These are phyloP conservation scores for Neonectria faginata DNA, from an alignment of 2,329 filamentous ascomycete species.

Conservation along the genomic window DNA sequence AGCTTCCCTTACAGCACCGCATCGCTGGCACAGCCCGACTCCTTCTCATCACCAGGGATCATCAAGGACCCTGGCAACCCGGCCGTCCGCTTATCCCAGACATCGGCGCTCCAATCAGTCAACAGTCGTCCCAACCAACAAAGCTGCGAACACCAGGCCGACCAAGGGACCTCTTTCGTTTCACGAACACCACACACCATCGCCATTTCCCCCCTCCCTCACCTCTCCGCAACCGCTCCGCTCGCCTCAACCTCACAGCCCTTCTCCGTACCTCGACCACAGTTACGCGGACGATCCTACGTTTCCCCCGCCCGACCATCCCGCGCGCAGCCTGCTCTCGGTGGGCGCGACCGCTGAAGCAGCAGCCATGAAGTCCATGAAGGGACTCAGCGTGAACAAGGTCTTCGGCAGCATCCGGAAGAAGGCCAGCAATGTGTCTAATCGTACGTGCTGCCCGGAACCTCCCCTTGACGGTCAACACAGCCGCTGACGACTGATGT, in stretches of 20 bases:
- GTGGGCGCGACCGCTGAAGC: conserved; percentile 40
- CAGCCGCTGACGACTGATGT: conserved; percentile 13
- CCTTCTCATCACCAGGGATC: conserved; percentile 32
- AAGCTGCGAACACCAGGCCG: background rate
- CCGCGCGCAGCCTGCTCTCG: conserved; percentile 29
- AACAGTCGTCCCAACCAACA: conserved; percentile 39
- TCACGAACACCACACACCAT: conserved; percentile 29
- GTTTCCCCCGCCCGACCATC: conserved; percentile 25
- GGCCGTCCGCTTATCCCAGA: conserved; percentile 38
- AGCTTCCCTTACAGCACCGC: background rate
- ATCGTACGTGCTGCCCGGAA: conserved; percentile 34
- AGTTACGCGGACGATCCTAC: conserved; percentile 3
- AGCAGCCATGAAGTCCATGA: conserved; percentile 58
- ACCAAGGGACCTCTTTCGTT: conserved; percentile 18
- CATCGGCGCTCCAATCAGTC: conserved; percentile 44
- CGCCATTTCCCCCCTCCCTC: conserved; percentile 26
- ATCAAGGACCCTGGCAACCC: conserved; percentile 39
- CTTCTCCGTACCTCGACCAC: no score
- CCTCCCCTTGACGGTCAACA: background rate
- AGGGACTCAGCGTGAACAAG: conserved; percentile 67
- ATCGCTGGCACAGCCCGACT: background rate
- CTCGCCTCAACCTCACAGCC: conserved; percentile 25
- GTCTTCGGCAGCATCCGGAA: conserved; percentile 67
- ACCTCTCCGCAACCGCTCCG: conserved; percentile 2
- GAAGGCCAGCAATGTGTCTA: conserved; percentile 52